phyloP scores from a whole-genome alignment of 73 alveolate species.

The Durusdinium trenchii region DNA sequence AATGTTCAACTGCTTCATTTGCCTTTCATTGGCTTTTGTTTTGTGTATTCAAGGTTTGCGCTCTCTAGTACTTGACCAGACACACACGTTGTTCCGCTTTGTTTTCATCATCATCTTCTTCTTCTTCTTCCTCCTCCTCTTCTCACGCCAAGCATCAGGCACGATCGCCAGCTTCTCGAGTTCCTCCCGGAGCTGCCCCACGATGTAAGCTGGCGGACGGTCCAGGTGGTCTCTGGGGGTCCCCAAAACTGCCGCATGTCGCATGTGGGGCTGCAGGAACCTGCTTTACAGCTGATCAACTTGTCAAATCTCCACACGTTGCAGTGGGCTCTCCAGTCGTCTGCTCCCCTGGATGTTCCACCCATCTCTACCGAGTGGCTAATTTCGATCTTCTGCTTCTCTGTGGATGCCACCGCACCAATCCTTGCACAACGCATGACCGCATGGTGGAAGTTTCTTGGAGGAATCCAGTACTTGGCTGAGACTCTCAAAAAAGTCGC shows the following conservation, averaged over 20 bases:
- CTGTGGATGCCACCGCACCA: constrained; percentile 53
- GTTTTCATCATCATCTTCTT: no score
- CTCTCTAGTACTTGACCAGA: no score
- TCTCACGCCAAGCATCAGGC: constrained; percentile 6
- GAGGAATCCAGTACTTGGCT: no score
- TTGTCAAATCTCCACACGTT: neutral
- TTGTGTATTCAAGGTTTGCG: no score
- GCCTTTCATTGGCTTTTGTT: no score
- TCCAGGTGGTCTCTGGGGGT: neutral
- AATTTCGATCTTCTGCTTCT: constrained; percentile 91
- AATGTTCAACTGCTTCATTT: no score
- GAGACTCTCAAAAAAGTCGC: no score
- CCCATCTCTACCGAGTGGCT: neutral
- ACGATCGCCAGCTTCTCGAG: constrained; percentile 74
- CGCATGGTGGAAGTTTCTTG: no score
- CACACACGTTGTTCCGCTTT: no score
- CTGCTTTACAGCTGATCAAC: neutral
- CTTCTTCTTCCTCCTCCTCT: no score
- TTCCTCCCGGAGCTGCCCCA: constrained; percentile 69
- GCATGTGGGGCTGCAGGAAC: neutral
- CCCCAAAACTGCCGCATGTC: neutral
- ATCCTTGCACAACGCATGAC: no score
- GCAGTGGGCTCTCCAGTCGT: neutral
- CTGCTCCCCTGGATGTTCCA: neutral
- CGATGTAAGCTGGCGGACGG: neutral